These are phyloP conservation scores for Claviceps humidiphila DNA, from an alignment of 2,329 filamentous ascomycete genomes.

Conservation along the genomic window DNA sequence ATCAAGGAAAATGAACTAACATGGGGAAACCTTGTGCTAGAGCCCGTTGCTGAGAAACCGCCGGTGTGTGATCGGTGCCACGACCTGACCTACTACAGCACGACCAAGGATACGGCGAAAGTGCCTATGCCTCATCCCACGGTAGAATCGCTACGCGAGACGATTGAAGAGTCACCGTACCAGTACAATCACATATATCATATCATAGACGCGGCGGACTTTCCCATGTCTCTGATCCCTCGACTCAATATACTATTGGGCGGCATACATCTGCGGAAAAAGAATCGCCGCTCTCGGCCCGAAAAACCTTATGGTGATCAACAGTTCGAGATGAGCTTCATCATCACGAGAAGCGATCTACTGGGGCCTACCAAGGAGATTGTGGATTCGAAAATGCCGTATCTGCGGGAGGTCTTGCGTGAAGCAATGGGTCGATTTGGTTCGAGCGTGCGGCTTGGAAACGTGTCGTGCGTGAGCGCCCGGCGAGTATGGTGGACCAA, in stretches of 20 bases:
- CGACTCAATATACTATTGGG: conserved; percentile 58
- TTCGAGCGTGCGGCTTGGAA: conserved; percentile 67
- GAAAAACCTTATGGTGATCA: conserved; percentile 53
- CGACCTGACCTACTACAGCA: conserved; percentile 61
- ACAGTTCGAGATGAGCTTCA: conserved; percentile 71
- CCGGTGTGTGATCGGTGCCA: conserved; percentile 85
- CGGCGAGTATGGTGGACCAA: conserved; percentile 85
- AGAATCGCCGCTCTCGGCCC: conserved; percentile 63
- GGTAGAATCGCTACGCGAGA: conserved; percentile 67
- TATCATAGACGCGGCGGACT: conserved; percentile 87
- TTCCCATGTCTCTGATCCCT: conserved; percentile 83
- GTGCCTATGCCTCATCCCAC: conserved; percentile 67
- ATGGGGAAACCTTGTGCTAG: neutral
- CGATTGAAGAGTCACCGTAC: conserved; percentile 77
- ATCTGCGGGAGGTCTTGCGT: conserved; percentile 63
- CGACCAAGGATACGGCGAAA: conserved; percentile 30
- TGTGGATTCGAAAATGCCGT: conserved; percentile 78
- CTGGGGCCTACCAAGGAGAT: conserved; percentile 72
- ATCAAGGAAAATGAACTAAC: neutral
- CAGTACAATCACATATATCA: conserved; percentile 93
- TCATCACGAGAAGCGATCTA: conserved; percentile 80
- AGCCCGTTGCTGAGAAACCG: conserved; percentile 16
- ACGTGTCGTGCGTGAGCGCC: conserved; percentile 75
- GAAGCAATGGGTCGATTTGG: conserved; percentile 58
- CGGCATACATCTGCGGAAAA: conserved; percentile 60